phyloP scores from a whole-genome alignment of 2,329 filamentous ascomycete species.

The Camptophora hylomeconis region DNA sequence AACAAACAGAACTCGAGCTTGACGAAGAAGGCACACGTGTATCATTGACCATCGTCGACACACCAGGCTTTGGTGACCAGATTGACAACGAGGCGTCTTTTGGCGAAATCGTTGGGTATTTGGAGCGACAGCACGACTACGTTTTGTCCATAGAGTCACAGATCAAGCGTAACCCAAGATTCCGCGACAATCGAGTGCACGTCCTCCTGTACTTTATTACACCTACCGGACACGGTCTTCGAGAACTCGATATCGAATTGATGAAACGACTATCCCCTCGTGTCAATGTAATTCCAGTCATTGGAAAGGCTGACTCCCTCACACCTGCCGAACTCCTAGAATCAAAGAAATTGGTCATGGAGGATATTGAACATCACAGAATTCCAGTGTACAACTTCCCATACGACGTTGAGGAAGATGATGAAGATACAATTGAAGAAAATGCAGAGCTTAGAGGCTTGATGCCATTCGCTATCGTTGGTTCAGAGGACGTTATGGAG shows the following conservation, averaged over 20 bases:
- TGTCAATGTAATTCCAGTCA: constrained; percentile 97
- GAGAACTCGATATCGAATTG: constrained; percentile 96
- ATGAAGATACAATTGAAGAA: constrained; percentile 98
- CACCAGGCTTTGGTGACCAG: constrained; percentile 94
- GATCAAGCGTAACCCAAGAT: constrained; percentile 99
- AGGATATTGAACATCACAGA: constrained; percentile 99
- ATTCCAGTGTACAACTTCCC: constrained; percentile 99
- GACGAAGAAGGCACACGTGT: constrained; percentile 98
- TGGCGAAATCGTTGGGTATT: constrained; percentile 92
- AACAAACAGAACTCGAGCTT: constrained; percentile 64
- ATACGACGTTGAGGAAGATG: constrained; percentile 98
- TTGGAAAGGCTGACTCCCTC: constrained; percentile 94
- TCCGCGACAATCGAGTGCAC: constrained; percentile 97
- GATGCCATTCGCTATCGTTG: constrained; percentile 98
- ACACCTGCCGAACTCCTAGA: constrained; percentile 93
- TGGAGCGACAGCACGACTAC: constrained; percentile 98
- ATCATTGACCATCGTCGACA: constrained; percentile 96
- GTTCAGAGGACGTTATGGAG: constrained; percentile 89
- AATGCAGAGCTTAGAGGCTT: constrained; percentile 93
- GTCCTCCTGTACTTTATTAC: constrained; percentile 99
- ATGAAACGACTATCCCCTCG: constrained; percentile 98
- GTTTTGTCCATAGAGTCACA: constrained; percentile 98
- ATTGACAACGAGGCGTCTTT: constrained; percentile 99
- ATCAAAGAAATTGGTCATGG: constrained; percentile 99
- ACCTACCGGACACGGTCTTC: constrained; percentile 90